Evolutionary conservation across 176 grass and related monocot species (phyloP).

Genomic region (Avena eriantha): DNA sequence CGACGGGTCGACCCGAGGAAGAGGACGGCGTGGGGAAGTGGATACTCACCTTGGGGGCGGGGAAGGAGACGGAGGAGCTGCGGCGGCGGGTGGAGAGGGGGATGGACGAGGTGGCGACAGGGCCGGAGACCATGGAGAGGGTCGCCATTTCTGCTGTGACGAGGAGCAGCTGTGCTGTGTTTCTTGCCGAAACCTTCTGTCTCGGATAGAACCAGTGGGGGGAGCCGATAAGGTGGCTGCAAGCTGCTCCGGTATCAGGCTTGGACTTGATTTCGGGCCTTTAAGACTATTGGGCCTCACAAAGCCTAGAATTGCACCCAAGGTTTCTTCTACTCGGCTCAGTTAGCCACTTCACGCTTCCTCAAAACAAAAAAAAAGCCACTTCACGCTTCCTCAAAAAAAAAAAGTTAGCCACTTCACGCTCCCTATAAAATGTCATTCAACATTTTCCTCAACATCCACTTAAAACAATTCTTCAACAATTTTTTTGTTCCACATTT

Average conservation of each 20-base stretch:
- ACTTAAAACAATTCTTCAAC: too few relatives aligned
- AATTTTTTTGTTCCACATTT: too few relatives aligned
- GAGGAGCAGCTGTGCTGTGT: neutral
- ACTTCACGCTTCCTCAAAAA: too few relatives aligned
- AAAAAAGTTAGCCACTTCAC: too few relatives aligned
- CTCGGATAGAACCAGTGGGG: neutral
- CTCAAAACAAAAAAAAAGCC: too few relatives aligned
- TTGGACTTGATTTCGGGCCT: slow-evolving; percentile 3
- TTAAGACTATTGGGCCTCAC: neutral
- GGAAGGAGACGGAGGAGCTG: slow-evolving; percentile 59
- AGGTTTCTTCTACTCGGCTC: too few relatives aligned
- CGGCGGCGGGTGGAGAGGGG: slow-evolving; percentile 50
- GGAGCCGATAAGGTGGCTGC: slow-evolving; percentile 42
- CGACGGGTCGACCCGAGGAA: neutral
- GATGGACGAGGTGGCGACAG: slow-evolving; percentile 59
- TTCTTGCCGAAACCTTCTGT: neutral
- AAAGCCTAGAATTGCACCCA: too few relatives aligned
- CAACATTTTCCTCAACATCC: too few relatives aligned
- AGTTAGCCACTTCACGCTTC: too few relatives aligned
- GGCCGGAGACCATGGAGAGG: slow-evolving; percentile 61
- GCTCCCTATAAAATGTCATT: too few relatives aligned
- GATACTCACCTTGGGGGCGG: slow-evolving; percentile 52
- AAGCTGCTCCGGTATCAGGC: neutral
- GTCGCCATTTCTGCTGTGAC: slow-evolving; percentile 58
- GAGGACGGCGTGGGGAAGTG: neutral